phyloP scores from a whole-genome alignment of 202 grass and related monocot species.

The Zoysia matrella region DNA sequence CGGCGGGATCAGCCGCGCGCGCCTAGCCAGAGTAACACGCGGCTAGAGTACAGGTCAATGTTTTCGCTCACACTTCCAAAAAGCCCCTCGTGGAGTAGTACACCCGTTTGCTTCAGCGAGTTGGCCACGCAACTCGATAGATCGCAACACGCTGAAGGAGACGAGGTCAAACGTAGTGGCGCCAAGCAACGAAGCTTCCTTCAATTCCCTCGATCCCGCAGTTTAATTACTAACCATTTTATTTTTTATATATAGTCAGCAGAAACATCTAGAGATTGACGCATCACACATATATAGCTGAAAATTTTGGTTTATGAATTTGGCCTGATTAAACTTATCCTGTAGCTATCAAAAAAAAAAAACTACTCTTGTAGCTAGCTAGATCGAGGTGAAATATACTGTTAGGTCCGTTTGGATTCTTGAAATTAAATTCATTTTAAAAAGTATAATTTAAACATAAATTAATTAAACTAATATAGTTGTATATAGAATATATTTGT shows the following conservation, averaged over 20 bases:
- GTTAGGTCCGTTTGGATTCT: no score
- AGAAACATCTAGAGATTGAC: neutral
- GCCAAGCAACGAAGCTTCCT: constrained; percentile 15
- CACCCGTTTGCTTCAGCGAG: constrained; percentile 5
- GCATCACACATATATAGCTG: neutral
- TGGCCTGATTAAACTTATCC: neutral
- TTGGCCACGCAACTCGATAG: neutral
- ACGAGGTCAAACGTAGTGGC: constrained; percentile 6
- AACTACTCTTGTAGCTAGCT: no score
- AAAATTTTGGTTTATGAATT: neutral
- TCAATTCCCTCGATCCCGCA: neutral
- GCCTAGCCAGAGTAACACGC: neutral
- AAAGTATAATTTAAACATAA: no score
- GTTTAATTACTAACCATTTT: no score
- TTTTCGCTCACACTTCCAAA: neutral
- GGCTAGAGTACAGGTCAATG: neutral
- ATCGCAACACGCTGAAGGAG: neutral
- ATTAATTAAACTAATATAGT: no score
- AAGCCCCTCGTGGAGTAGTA: neutral
- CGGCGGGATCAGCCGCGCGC: neutral
- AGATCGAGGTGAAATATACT: no score
- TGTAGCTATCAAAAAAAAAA: no score
- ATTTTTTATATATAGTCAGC: constrained; percentile 10
- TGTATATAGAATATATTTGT: no score
- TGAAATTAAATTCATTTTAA: no score